phyloP scores from a whole-genome alignment of 805 yeast species.

The Ogataea paradorogensis region DNA sequence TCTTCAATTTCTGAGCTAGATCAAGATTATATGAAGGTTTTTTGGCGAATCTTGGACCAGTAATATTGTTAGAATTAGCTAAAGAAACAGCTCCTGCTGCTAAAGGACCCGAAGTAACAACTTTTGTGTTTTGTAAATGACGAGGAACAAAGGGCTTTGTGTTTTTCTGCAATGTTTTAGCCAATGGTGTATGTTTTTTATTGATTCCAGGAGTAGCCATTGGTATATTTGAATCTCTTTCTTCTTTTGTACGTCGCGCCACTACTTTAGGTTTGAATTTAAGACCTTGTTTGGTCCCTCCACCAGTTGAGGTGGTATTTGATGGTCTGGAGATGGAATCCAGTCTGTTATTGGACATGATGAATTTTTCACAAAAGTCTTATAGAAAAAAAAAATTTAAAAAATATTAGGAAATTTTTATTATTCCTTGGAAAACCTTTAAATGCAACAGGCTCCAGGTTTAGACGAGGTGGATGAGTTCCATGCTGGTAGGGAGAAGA shows the following conservation, averaged over 20 bases:
- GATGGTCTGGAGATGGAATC: constrained; percentile 10
- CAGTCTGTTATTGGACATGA: constrained; percentile 7
- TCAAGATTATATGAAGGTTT: constrained; percentile 2
- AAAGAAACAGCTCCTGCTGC: constrained; percentile 59
- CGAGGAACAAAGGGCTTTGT: constrained; percentile 25
- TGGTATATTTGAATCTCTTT: constrained; percentile 76
- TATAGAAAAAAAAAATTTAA: constrained; percentile 6
- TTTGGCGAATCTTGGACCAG: not conserved
- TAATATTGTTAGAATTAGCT: constrained; percentile 24
- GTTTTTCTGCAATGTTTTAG: constrained; percentile 38
- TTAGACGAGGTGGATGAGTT: constrained; percentile 69
- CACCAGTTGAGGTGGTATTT: constrained; percentile 7
- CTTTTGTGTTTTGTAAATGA: constrained; percentile 47
- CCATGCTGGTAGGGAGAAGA: constrained; percentile 55
- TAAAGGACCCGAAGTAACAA: constrained; percentile 71
- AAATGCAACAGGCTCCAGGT: constrained; percentile 39
- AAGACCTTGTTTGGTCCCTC: constrained; percentile 45
- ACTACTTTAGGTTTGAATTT: constrained; percentile 87
- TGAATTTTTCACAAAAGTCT: not conserved
- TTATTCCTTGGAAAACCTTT: not conserved
- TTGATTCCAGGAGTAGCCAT: constrained; percentile 32
- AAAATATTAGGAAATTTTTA: constrained; percentile 4
- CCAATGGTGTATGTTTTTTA: constrained; percentile 33
- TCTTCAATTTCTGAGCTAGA: constrained; percentile 26
- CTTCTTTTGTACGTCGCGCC: constrained; percentile 79